These are phyloP conservation scores for Posidonia oceanica DNA, from an alignment of 116 monocot species.

Conservation along the genomic window DNA sequence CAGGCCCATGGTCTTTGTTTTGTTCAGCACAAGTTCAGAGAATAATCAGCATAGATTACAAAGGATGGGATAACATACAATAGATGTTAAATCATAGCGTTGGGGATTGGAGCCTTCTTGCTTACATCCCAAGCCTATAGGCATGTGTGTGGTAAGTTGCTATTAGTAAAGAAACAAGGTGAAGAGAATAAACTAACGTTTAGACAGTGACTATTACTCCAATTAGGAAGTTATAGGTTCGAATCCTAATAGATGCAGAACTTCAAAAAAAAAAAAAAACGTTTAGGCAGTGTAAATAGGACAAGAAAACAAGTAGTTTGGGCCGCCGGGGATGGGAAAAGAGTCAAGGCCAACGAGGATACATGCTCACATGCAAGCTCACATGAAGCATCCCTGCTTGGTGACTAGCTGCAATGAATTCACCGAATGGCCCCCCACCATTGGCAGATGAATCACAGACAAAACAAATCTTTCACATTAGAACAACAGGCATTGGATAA, in stretches of 20 bases:
- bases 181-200: not conserved
- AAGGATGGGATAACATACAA: too few relatives aligned
- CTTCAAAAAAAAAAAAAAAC: too few relatives aligned
- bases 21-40: not conserved
- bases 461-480: not conserved
- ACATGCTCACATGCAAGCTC: conserved; percentile 5
- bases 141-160: not conserved
- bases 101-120: not conserved
- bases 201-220: too few relatives aligned
- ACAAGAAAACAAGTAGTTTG: not conserved
- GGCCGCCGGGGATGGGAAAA: not conserved
- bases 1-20: not conserved
- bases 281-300: not conserved
- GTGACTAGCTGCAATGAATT: not conserved
- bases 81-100: not conserved
- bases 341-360: not conserved
- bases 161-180: not conserved
- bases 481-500: not conserved
- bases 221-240: too few relatives aligned
- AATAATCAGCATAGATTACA: not conserved
- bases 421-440: not conserved
- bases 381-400: not conserved
- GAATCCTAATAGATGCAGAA: too few relatives aligned
- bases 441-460: not conserved
- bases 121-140: not conserved